phyloP scores from a whole-genome alignment of 2,329 filamentous ascomycete species.

The Septoria petroselini region DNA sequence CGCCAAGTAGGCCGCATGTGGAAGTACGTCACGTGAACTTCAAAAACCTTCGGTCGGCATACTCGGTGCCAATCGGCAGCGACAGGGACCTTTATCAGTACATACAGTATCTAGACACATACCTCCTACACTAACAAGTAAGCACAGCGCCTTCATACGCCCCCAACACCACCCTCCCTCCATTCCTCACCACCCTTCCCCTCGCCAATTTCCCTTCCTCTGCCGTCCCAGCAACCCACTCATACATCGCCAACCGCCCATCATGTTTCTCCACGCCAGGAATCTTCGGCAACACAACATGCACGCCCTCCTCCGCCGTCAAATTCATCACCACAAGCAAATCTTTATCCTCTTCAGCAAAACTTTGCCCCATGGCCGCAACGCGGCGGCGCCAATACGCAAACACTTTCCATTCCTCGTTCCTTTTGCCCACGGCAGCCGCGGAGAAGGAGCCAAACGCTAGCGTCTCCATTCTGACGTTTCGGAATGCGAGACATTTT shows the following conservation, averaged over 20 bases:
- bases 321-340: constrained; percentile 26
- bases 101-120: too few relatives aligned
- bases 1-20: too few relatives aligned
- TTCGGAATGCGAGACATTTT: constrained; percentile 19
- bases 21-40: too few relatives aligned
- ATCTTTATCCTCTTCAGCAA: constrained; percentile 5
- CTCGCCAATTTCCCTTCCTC: background rate
- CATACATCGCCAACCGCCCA: background rate
- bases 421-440: too few relatives aligned
- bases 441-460: constrained; percentile 25
- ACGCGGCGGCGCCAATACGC: constrained; percentile 22
- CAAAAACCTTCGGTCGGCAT: too few relatives aligned
- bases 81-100: too few relatives aligned
- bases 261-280: background rate
- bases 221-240: background rate
- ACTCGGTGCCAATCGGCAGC: too few relatives aligned
- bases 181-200: background rate
- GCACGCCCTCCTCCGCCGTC: constrained; percentile 14
- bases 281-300: constrained; percentile 17
- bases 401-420: too few relatives aligned
- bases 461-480: constrained; percentile 15
- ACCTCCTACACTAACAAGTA: too few relatives aligned
- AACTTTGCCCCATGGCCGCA: too few relatives aligned
- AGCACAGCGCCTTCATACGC: constrained; percentile 10
- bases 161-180: background rate